Evolutionary conservation across 2,329 filamentous ascomycete genomes (phyloP).

Genomic region (Ophiostoma sp.): DNA sequence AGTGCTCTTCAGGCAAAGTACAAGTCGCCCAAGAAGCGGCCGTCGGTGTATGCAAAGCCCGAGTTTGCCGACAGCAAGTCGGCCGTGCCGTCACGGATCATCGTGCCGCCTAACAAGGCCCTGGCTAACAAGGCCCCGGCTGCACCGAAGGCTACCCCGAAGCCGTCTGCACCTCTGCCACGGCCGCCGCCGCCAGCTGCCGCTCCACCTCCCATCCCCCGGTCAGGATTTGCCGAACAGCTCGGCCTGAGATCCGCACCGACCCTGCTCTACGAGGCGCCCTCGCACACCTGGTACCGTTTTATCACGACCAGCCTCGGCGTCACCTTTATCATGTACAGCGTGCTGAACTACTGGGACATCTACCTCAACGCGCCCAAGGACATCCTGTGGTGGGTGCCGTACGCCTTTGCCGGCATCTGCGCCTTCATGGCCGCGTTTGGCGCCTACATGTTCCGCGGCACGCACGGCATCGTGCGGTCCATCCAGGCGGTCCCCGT

Average conservation of each 20-base stretch:
- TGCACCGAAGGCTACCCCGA: neutral
- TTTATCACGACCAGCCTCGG: conserved; percentile 54
- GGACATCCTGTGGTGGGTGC: conserved; percentile 52
- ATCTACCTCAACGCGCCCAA: conserved; percentile 47
- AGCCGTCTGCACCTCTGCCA: neutral
- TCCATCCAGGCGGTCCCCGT: conserved; percentile 51
- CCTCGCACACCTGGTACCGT: conserved; percentile 59
- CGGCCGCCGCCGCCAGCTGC: neutral
- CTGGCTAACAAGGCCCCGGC: neutral
- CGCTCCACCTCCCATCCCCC: neutral
- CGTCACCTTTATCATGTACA: conserved; percentile 48
- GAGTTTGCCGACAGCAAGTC: neutral
- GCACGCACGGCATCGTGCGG: conserved; percentile 54
- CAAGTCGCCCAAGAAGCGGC: neutral
- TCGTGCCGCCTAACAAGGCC: neutral
- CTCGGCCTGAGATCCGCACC: conserved; percentile 52
- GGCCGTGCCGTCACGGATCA: neutral
- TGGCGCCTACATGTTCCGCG: conserved; percentile 55
- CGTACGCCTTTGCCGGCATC: conserved; percentile 51
- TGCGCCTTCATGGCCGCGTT: conserved; percentile 56
- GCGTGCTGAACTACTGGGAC: conserved; percentile 46
- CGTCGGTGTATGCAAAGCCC: neutral
- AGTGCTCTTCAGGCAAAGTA: neutral
- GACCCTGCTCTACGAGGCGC: conserved; percentile 59
- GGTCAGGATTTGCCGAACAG: conserved; percentile 43